Conservation (phyloP, 176 grass and related monocot genomes). For the Areca catechu region DNA sequence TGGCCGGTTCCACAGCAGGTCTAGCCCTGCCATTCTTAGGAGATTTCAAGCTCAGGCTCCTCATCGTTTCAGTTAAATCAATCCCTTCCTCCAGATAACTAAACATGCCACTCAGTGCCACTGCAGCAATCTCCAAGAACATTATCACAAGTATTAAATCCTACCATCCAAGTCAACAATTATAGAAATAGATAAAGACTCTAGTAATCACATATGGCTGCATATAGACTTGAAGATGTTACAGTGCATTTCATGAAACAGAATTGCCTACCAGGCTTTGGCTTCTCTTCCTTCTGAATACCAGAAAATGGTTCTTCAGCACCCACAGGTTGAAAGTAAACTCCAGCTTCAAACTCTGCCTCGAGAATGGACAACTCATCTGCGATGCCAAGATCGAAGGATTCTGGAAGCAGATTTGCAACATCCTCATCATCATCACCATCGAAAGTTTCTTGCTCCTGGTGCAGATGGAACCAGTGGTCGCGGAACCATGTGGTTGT, state of each 20-base stretch:
- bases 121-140: constrained; percentile 18
- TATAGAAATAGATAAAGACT: no score
- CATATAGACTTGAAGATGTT: no score
- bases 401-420: constrained; percentile 54
- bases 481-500: constrained; percentile 93
- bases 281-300: background rate
- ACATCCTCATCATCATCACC: constrained; percentile 29
- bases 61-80: background rate
- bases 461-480: constrained; percentile 1
- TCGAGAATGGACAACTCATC: constrained; percentile 44
- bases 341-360: background rate
- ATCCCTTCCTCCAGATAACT: no score
- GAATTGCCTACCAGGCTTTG: background rate
- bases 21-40: constrained; percentile 14
- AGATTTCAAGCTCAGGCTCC: constrained; percentile 29
- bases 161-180: no score
- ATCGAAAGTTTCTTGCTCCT: no score
- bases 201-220: no score
- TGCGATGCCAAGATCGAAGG: constrained; percentile 49
- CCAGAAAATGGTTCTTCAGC: background rate
- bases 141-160: no score
- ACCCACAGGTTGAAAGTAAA: background rate
- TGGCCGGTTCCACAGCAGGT: constrained; percentile 13
- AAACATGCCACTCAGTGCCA: constrained; percentile 7
- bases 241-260: no score